Percentiles rank a stretch among this genome's conserved stretches.
Evolutionary conservation across 352 stramenopile species (phyloP).

Genomic region (Pythium folliculosum): DNA sequence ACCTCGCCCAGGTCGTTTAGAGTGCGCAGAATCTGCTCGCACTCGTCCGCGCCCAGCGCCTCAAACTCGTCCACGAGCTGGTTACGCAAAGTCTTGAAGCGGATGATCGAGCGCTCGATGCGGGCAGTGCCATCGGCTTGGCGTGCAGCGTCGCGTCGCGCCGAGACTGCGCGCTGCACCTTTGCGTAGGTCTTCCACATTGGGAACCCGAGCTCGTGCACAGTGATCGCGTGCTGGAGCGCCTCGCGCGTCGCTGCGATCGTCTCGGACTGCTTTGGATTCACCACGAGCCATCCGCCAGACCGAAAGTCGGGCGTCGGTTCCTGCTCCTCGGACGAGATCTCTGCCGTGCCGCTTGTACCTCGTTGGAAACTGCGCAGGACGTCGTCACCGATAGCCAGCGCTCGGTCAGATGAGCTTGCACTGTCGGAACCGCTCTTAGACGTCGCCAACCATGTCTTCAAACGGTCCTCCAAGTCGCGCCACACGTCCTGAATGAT

Average conservation of each 20-base stretch:
- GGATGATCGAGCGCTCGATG: not conserved
- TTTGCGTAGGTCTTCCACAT: slow-evolving; percentile 11
- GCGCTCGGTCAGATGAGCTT: too few relatives aligned
- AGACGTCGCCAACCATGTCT: not conserved
- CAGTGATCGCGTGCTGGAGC: not conserved
- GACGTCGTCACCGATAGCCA: too few relatives aligned
- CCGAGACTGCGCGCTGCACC: not conserved
- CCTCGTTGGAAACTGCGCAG: not conserved
- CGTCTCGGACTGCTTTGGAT: not conserved
- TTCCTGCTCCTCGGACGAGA: not conserved
- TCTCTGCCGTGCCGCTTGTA: not conserved
- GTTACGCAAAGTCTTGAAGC: not conserved
- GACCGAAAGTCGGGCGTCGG: not conserved
- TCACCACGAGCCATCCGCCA: not conserved
- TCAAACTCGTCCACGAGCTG: slow-evolving; percentile 1
- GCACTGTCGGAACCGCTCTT: too few relatives aligned
- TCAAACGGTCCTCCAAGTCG: slow-evolving; percentile 6
- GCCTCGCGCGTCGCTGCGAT: not conserved
- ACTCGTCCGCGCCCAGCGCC: not conserved
- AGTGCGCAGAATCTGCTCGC: slow-evolving; percentile 12
- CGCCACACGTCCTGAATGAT: not conserved
- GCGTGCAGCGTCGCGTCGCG: not conserved
- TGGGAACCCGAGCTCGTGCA: not conserved
- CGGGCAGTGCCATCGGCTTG: not conserved
- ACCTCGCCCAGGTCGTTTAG: slow-evolving; percentile 24